These are phyloP conservation scores for Botryotinia convoluta DNA, from an alignment of 2,329 filamentous ascomycete species.

Conservation along the genomic window DNA sequence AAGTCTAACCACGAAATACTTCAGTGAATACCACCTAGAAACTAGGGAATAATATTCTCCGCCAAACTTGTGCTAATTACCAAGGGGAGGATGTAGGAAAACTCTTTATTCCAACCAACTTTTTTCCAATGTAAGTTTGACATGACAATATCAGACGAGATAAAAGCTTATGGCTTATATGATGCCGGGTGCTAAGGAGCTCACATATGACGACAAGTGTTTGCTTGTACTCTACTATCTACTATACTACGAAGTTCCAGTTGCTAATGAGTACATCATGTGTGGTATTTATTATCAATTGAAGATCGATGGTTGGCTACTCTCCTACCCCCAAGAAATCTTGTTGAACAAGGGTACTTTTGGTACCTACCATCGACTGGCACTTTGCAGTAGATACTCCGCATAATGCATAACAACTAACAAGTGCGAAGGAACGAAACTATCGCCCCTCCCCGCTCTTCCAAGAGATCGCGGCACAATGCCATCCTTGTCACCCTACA, in stretches of 20 bases:
- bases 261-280: neutral
- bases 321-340: neutral
- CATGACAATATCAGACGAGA: neutral
- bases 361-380: neutral
- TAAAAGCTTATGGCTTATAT: neutral
- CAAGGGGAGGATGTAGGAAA: neutral
- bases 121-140: neutral
- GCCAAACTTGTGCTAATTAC: neutral
- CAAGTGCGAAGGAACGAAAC: neutral
- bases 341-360: neutral
- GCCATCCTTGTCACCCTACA: neutral
- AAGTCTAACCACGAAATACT: neutral
- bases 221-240: neutral
- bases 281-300: neutral
- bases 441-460: neutral
- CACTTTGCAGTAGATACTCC: neutral
- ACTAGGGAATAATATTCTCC: neutral
- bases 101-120: neutral
- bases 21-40: neutral
- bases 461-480: neutral
- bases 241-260: neutral
- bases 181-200: neutral
- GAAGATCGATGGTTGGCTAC: neutral
- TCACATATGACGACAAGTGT: neutral
- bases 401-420: slow-evolving; percentile 2